A percentile compares a stretch with the other conserved stretches of the same genome.
Conservation (phyloP, 2,329 filamentous ascomycete species). For the Scytalidium lignicola region DNA sequence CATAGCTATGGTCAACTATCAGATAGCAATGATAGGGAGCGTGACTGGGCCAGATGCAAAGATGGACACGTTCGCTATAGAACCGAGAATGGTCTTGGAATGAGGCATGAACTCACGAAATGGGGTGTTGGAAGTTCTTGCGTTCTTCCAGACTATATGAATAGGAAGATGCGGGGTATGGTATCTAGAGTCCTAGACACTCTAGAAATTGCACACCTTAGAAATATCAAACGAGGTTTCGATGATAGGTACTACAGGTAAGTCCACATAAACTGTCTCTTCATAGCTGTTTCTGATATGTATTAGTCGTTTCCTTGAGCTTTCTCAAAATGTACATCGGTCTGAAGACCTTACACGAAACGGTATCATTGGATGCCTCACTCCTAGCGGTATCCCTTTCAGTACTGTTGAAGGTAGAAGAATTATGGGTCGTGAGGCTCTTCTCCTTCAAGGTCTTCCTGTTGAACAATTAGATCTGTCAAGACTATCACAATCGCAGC, state of each 20-base stretch:
- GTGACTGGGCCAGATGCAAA: slow-evolving; percentile 52
- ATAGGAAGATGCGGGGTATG: slow-evolving; percentile 42
- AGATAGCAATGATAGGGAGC: slow-evolving; percentile 30
- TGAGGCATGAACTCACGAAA: slow-evolving; percentile 51
- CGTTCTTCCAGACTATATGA: slow-evolving; percentile 49
- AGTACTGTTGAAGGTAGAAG: slow-evolving; percentile 55
- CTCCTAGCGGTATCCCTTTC: slow-evolving; percentile 58
- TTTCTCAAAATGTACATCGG: slow-evolving; percentile 70
- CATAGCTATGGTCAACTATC: slow-evolving; percentile 29
- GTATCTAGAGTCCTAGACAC: slow-evolving; percentile 60
- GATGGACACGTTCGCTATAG: slow-evolving; percentile 55
- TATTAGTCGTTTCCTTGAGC: slow-evolving; percentile 49
- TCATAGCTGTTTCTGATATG: slow-evolving; percentile 5
- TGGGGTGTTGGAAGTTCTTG: slow-evolving; percentile 52
- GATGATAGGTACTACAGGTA: slow-evolving; percentile 55
- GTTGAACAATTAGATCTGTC: slow-evolving; percentile 57
- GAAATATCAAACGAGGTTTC: slow-evolving; percentile 40
- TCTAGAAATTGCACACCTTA: slow-evolving; percentile 57
- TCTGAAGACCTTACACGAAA: slow-evolving; percentile 39
- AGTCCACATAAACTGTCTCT: slow-evolving; percentile 15
- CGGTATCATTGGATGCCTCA: slow-evolving; percentile 63
- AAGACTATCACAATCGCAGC: slow-evolving; percentile 53
- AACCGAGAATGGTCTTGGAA: slow-evolving; percentile 43
- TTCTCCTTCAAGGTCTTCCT: slow-evolving; percentile 65
- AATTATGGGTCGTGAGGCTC: slow-evolving; percentile 56